Evolutionary conservation across 1,139 yeast species (phyloP).

Genomic region (Magnusiomyces tetraspermus): DNA sequence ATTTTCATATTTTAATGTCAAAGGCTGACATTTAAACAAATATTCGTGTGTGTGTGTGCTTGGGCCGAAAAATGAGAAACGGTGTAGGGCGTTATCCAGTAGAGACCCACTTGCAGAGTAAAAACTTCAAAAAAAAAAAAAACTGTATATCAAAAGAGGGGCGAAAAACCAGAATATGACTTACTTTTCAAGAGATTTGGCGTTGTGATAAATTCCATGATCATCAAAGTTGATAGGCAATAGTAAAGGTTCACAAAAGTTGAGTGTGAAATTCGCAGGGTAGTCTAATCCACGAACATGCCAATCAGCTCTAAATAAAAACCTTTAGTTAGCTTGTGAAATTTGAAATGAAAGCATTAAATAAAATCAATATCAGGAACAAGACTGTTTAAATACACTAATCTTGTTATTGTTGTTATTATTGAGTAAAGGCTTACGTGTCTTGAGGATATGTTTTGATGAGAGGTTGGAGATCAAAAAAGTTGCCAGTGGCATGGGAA

Average conservation of each 20-base stretch:
- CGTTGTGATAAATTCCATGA: not conserved
- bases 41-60: too few species aligned
- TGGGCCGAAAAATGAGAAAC: too few species aligned
- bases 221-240: slow-evolving; percentile 29
- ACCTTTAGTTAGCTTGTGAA: not conserved
- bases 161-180: not conserved
- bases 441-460: slow-evolving; percentile 13
- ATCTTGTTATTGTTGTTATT: too few species aligned
- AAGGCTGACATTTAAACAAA: too few species aligned
- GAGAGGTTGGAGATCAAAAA: slow-evolving; percentile 26
- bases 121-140: not conserved
- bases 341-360: not conserved
- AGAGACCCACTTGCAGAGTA: not conserved
- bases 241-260: slow-evolving; percentile 52
- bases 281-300: slow-evolving; percentile 61
- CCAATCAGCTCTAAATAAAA: slow-evolving; percentile 37
- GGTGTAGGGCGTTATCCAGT: too few species aligned
- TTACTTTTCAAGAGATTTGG: not conserved
- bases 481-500: slow-evolving; percentile 28
- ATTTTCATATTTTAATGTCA: too few species aligned
- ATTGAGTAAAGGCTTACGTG: slow-evolving; percentile 3
- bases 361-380: too few species aligned
- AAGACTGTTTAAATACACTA: too few species aligned
- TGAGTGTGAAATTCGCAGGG: slow-evolving; percentile 67
- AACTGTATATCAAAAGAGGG: not conserved